Base-by-base conservation (phyloP, 257 asterid species). In the Capsicum pubescens region DNA sequence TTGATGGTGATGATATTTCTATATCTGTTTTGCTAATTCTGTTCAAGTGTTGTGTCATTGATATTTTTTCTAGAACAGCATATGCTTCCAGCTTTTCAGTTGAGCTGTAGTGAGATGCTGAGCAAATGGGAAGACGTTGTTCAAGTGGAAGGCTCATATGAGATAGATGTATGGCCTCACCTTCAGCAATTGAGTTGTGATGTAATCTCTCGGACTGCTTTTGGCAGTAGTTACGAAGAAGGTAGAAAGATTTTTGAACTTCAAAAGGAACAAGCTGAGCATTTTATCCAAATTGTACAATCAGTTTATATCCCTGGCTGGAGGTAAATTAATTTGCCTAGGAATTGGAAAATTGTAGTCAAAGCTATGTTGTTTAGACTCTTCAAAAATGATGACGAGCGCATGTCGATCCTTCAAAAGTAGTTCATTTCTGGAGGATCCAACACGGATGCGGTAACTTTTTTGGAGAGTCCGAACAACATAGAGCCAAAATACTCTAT, bases 211-310 rank as follows among this genome's bases (percentile, higher is more conserved):
- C 85, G 94, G 6, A 86, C 94, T 13, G 89, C 92, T 13, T 91
- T 91, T 86, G 94, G 92, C 2, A 88, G 94, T 59, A 89, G 83
- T 81, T 91, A 87, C 70, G 86, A 87, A 85, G 91, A 91, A 88
- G 94, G 92, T 16, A 86, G 69, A 63, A 63, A 63, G 69, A 63
- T 63, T 21, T 63, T 63, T 63, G 69, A 63, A 63, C 69, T 63
- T 63, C 69, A 63, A 63, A 21, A 11, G 10, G 69, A 63, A 21
- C 69, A 63, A 63, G 69, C 69, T 21, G 39, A 63, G 42, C 26
- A 63, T 26, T 26, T 63, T 63, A 10, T 63, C 42, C 1, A 63
- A 14, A 15, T 14, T 9, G 16, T 63, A 63, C 69, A 15, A 0
- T 35, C 35, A 63, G 1, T 21, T 63, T 63, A 63, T 63, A 21